Evolutionary conservation across 108 stramenopile species (phyloP), one percentile per base, ranked within the genome.

Genomic region (Fragilaria radians): DNA sequence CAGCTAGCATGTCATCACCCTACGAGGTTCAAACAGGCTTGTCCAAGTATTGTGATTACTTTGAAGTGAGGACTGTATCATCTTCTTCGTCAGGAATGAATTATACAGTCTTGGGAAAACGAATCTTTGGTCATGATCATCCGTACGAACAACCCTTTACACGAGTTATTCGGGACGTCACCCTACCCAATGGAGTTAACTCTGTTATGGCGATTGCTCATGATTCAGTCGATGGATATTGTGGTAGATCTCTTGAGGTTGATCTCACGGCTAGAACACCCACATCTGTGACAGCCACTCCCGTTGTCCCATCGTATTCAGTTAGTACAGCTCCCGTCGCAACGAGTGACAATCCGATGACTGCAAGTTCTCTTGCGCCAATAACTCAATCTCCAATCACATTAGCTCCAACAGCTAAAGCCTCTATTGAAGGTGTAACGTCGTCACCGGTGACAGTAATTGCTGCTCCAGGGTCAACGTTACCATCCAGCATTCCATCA

Each of bases 131-230:
- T 42, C 36, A 42, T 14, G 36, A 42, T 14, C 36, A 42, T 42
- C 36, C 36, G 11, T 42, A 42, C 36, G 36, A 42, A 42, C 36
- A 42, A 42, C 36, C 36, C 14, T 42, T 42, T 42, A 42, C 36
- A 42, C 36, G 36, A 42, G 36, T 14, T 42, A 42, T 42, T 42
- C 36, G 36, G 14, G 36, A 42, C 36, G 36, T 14, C 11, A 14
- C 14, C 14, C 36, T 42, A 14, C 36, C 36, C 14, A 14, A 42
- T 14, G 36, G 36, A 42, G 14, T 42, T 14, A 42, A 7, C 14
- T 42, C 36, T 14, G 36, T 42, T 42, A 42, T 42, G 11, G 36
- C 36, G 11, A 42, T 42, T 42, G 36, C 36, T 42, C 36, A 42
- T 14, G 36, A 42, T 14, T 42, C 36, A 42, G 36, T 42, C 11